Evolutionary conservation across 2,329 filamentous ascomycete species (phyloP).

Genomic region (Apiospora phragmitis): DNA sequence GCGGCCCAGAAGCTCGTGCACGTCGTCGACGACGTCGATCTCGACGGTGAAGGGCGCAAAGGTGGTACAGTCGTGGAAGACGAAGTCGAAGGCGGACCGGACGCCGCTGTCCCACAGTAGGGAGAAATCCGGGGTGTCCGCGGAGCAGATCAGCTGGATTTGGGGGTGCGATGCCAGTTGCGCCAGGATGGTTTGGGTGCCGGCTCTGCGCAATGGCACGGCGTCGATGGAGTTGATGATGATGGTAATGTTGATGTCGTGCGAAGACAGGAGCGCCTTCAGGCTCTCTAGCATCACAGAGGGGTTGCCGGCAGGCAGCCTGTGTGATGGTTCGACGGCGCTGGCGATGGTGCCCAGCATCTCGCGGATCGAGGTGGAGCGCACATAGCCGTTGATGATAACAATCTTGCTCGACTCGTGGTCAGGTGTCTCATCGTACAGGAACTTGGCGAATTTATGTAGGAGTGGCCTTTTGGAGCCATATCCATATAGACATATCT

Average conservation of each 20-base stretch:
- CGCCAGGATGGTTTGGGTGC: constrained; percentile 71
- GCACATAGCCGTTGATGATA: constrained; percentile 82
- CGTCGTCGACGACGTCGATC: constrained; percentile 83
- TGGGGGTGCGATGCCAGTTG: constrained; percentile 72
- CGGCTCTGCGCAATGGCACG: constrained; percentile 68
- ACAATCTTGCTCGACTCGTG: constrained; percentile 63
- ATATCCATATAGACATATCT: constrained; percentile 91
- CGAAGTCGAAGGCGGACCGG: constrained; percentile 80
- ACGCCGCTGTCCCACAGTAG: constrained; percentile 87
- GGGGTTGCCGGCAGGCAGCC: constrained; percentile 61
- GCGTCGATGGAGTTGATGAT: constrained; percentile 89
- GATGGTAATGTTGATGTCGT: constrained; percentile 58
- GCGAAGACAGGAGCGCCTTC: constrained; percentile 58
- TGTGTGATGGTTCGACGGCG: constrained; percentile 55
- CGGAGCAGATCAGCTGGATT: constrained; percentile 75
- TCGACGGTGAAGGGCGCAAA: constrained; percentile 75
- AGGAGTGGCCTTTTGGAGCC: constrained; percentile 82
- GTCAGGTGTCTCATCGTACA: constrained; percentile 49
- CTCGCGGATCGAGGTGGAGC: constrained; percentile 66
- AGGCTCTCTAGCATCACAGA: constrained; percentile 68
- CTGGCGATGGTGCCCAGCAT: constrained; percentile 68
- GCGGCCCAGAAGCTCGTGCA: constrained; percentile 82
- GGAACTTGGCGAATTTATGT: constrained; percentile 71
- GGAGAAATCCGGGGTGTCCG: constrained; percentile 84
- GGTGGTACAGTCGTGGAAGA: constrained; percentile 94